Percentiles rank a stretch among this genome's conserved stretches.
Conservation (phyloP, 352 stramenopile species). For the Phytophthora tentaculata region DNA sequence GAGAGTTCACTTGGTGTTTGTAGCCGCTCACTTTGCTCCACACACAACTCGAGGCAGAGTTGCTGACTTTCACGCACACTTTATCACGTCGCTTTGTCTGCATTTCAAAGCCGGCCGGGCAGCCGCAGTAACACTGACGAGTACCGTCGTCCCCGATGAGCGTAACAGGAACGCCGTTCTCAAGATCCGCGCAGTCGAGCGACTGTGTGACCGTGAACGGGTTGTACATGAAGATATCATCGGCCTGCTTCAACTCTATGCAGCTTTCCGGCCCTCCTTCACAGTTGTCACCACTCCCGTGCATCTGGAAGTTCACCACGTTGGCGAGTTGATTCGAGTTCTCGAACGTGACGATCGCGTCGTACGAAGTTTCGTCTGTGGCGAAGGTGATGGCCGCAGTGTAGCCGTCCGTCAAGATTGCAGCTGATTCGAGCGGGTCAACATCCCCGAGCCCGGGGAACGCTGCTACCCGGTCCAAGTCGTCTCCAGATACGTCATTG, state of each 20-base stretch:
- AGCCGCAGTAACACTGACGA: constrained; percentile 65
- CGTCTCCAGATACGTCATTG: constrained; percentile 18
- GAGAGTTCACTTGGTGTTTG: constrained; percentile 30
- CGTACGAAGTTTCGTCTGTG: constrained; percentile 43
- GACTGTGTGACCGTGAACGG: constrained; percentile 51
- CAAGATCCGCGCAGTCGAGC: constrained; percentile 44
- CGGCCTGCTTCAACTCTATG: constrained; percentile 39
- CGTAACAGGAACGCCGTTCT: constrained; percentile 52
- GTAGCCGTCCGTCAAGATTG: constrained; percentile 6
- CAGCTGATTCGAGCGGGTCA: constrained; percentile 21
- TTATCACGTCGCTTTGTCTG: constrained; percentile 20
- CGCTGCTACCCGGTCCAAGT: constrained; percentile 34
- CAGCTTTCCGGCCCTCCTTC: constrained; percentile 34
- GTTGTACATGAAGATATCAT: constrained; percentile 74
- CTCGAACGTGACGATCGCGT: constrained; percentile 41
- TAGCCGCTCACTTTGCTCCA: constrained; percentile 50
- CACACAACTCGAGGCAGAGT: constrained; percentile 37
- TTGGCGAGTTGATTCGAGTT: constrained; percentile 29
- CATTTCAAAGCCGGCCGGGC: constrained; percentile 49
- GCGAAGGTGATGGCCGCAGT: constrained; percentile 49
- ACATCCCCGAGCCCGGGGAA: constrained; percentile 40
- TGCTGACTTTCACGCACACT: constrained; percentile 32
- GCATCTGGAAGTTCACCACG: constrained; percentile 49
- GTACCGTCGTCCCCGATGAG: constrained; percentile 41
- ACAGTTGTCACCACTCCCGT: constrained; percentile 17